Conservation (phyloP, 495 filamentous ascomycete genomes). For the Pseudoneurospora amorphoporcata region DNA sequence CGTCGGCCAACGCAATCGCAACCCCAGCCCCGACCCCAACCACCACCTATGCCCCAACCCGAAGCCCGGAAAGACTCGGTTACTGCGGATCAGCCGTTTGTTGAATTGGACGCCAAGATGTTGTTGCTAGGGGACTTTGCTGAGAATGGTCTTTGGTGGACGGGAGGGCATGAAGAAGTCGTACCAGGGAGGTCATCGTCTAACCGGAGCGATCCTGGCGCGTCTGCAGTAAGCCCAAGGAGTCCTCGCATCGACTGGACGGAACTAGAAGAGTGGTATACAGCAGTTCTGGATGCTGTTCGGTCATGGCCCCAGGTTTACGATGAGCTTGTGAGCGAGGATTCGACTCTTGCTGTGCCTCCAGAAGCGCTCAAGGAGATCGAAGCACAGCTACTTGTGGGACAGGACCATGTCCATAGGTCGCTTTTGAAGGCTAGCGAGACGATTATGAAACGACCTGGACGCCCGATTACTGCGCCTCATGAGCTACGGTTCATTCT, state of each 20-base stretch:
- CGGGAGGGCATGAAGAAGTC: slow-evolving; percentile 42
- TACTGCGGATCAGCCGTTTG: slow-evolving; percentile 24
- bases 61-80: slow-evolving; percentile 20
- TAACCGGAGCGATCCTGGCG: slow-evolving; percentile 23
- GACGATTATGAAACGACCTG: slow-evolving; percentile 74
- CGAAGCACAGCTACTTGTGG: slow-evolving; percentile 52
- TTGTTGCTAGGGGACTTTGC: slow-evolving; percentile 69
- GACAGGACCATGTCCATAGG: slow-evolving; percentile 55
- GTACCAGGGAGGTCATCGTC: slow-evolving; percentile 24
- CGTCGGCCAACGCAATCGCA: slow-evolving; percentile 3
- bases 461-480: slow-evolving; percentile 55
- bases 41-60: neutral
- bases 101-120: slow-evolving; percentile 61
- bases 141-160: slow-evolving; percentile 83
- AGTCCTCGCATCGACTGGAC: slow-evolving; percentile 71
- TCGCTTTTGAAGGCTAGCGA: slow-evolving; percentile 76
- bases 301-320: slow-evolving; percentile 47
- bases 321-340: slow-evolving; percentile 29
- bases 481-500: slow-evolving; percentile 71
- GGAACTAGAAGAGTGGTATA: slow-evolving; percentile 65
- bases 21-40: neutral
- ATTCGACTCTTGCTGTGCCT: slow-evolving; percentile 11
- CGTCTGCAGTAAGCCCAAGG: slow-evolving; percentile 43
- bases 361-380: slow-evolving; percentile 36
- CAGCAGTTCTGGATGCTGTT: slow-evolving; percentile 49